Evolutionary conservation across 768 basidiomycete species (phyloP).

Genomic region (Agaricus sinodeliciosus): DNA sequence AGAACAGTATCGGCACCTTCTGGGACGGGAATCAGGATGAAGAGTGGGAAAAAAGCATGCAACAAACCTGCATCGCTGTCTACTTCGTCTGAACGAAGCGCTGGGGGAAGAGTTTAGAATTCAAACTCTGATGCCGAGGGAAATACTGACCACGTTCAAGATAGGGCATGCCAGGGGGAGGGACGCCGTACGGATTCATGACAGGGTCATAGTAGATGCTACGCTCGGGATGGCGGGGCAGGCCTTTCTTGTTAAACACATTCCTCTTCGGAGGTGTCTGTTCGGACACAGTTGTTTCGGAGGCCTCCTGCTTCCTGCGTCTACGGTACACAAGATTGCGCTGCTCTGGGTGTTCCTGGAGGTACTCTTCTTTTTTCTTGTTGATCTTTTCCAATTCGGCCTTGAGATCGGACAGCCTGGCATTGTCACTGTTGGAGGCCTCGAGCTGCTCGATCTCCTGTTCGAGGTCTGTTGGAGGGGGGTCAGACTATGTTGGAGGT

Average conservation of each 20-base stretch:
- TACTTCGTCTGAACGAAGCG: conserved; percentile 54
- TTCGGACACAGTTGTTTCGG: conserved; percentile 19
- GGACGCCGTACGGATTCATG: conserved; percentile 89
- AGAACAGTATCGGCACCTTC: conserved; percentile 46
- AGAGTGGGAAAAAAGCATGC: neutral
- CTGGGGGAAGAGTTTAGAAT: conserved; percentile 26
- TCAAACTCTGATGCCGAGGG: neutral
- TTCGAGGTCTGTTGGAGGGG: conserved; percentile 55
- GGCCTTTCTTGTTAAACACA: conserved; percentile 75
- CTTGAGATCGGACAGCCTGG: conserved; percentile 66
- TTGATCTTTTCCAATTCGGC: conserved; percentile 74
- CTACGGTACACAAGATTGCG: conserved; percentile 73
- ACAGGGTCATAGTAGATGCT: conserved; percentile 90
- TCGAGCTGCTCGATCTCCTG: conserved; percentile 71
- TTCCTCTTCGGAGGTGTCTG: conserved; percentile 51
- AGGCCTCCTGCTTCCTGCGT: conserved; percentile 36
- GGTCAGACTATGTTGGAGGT: neutral
- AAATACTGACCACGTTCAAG: conserved; percentile 71
- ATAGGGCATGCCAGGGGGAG: conserved; percentile 98
- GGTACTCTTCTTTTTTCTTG: conserved; percentile 87
- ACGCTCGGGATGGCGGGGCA: conserved; percentile 85
- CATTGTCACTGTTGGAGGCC: conserved; percentile 42
- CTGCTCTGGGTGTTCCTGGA: conserved; percentile 90
- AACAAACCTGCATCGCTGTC: conserved; percentile 45
- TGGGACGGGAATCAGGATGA: neutral